These are phyloP conservation scores for Aspergillus conjunctus DNA, from an alignment of 495 filamentous ascomycete species.

Conservation along the genomic window DNA sequence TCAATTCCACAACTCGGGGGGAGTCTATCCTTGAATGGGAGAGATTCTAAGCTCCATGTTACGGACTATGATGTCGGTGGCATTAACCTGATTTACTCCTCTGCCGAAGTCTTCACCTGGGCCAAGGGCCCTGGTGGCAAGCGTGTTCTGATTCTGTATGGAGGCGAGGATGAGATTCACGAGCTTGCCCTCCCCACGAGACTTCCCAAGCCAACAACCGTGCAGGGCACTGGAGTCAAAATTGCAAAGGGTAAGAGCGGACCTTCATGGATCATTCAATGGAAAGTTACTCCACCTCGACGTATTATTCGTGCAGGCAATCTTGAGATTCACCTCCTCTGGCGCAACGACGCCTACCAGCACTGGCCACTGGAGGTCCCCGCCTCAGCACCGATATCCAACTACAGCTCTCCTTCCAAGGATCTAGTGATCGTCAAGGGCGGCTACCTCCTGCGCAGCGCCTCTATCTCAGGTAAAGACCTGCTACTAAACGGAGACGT, in stretches of 20 bases:
- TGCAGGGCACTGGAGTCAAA: constrained; percentile 31
- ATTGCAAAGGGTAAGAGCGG: constrained; percentile 34
- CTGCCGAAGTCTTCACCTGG: constrained; percentile 71
- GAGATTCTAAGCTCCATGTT: constrained; percentile 71
- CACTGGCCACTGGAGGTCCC: constrained; percentile 59
- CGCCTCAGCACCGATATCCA: background rate
- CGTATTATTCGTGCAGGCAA: constrained; percentile 49
- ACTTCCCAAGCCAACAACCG: constrained; percentile 19
- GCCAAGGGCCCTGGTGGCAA: constrained; percentile 50
- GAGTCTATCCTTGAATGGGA: constrained; percentile 61
- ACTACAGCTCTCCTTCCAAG: constrained; percentile 2
- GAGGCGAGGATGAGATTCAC: constrained; percentile 61
- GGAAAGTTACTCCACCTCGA: constrained; percentile 41
- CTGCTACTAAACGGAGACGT: constrained; percentile 8
- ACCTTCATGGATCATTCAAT: constrained; percentile 50
- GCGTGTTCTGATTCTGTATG: constrained; percentile 65
- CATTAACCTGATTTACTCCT: constrained; percentile 64
- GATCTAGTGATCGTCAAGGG: constrained; percentile 5
- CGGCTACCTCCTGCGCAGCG: constrained; percentile 11
- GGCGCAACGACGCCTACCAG: constrained; percentile 63
- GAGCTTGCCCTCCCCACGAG: constrained; percentile 56
- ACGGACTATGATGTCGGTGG: constrained; percentile 66
- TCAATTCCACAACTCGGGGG: constrained; percentile 61
- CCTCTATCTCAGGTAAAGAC: background rate
- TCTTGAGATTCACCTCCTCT: constrained; percentile 54